Evolutionary conservation across 257 asterid genomes (phyloP), one percentile per base, ranked within the genome.

Genomic region (Solanum ahanhuiri): DNA sequence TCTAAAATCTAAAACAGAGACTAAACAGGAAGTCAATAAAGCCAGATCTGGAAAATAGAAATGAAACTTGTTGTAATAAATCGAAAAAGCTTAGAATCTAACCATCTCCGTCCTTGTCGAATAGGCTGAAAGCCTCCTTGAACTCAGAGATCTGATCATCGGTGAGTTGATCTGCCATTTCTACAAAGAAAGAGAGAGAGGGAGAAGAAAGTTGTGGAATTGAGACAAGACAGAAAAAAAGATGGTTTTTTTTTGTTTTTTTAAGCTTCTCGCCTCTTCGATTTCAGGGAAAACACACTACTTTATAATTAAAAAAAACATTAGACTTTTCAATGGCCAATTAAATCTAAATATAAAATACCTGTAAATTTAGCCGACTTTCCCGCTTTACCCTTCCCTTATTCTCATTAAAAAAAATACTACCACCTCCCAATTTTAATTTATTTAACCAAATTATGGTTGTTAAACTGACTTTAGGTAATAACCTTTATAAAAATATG

Each of bases 121-220:
- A 85, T 22, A 85, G 83, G 72, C 87, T 85, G 57, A 85, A 85
- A 20, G 87, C 87, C 35, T 85, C 87, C 83, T 85, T 85, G 15
- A 85, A 85, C 72, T 85, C 87, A 58, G 87, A 70, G 58, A 85
- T 85, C 87, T 85, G 87, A 85, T 85, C 87, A 76, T 85, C 87
- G 71, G 83, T 85, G 37, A 85, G 67, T 25, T 85, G 83, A 85
- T 85, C 87, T 30, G 87, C 87, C 87, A 85, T 85, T 25, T 37
- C 85, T 83, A 30, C 5, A 51, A 3, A 7, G 71, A n/a, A 23
- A 15, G 51, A 57, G 58, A 54, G 75, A 33, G 76, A 83, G n/a
- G 51, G 22, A 58, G 75, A 67, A 67, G 82, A 69, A 43, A 66
- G 33, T 83, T 23, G 8, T 39, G 31, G 67, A 67, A 84, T 39